phyloP scores from a whole-genome alignment of 2,329 filamentous ascomycete species.

The Pseudocercospora eumusae region DNA sequence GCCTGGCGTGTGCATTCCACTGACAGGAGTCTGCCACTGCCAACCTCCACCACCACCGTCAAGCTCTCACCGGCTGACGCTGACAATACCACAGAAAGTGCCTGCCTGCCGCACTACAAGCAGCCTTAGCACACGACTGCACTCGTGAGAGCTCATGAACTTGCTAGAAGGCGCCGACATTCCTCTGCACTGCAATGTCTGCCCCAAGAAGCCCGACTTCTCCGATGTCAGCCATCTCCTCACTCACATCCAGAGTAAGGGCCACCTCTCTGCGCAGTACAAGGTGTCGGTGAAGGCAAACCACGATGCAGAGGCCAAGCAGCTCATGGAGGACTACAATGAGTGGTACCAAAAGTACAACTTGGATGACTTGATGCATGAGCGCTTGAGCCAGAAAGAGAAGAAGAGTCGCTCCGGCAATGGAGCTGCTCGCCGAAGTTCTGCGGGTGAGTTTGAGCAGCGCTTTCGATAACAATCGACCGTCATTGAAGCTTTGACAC shows the following conservation, averaged over 20 bases:
- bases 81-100: conserved; percentile 8
- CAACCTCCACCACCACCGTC: not conserved
- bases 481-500: conserved; percentile 9
- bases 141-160: conserved; percentile 30
- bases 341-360: conserved; percentile 73
- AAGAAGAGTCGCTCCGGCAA: conserved; percentile 46
- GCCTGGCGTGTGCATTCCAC: not conserved
- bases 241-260: conserved; percentile 89
- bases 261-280: conserved; percentile 83
- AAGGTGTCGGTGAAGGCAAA: conserved; percentile 73
- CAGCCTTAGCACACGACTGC: conserved; percentile 12
- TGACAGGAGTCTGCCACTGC: not conserved
- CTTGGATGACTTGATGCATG: conserved; percentile 72
- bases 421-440: conserved; percentile 22
- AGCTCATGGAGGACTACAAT: conserved; percentile 68
- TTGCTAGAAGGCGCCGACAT: conserved; percentile 49
- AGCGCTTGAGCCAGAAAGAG: conserved; percentile 76
- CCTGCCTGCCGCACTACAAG: conserved; percentile 18
- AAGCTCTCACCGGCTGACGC: conserved; percentile 2
- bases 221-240: conserved; percentile 89
- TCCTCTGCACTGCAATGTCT: conserved; percentile 78
- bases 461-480: conserved; percentile 10
- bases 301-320: conserved; percentile 57
- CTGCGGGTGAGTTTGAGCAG: conserved; percentile 23
- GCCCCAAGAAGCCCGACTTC: conserved; percentile 75